A percentile compares a stretch with the other conserved stretches of the same genome.
These are phyloP conservation scores for Phalaenopsis aphrodite DNA, from an alignment of 106 monocot genomes.

Conservation along the genomic window DNA sequence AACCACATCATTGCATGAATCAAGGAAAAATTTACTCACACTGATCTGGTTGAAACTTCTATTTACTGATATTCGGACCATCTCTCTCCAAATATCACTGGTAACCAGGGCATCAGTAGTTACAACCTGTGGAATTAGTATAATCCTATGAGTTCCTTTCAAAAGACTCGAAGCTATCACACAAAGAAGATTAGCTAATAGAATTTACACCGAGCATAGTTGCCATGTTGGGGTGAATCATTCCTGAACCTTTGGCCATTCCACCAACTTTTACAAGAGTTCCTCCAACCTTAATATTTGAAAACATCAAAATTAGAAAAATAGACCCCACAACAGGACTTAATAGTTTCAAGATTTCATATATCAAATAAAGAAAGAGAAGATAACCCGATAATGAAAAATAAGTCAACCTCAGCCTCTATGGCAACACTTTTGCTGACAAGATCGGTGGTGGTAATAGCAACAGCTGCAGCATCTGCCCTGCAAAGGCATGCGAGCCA, in stretches of 20 bases:
- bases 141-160: not conserved
- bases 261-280: constrained; percentile 67
- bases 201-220: constrained; percentile 89
- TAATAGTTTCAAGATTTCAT: not conserved
- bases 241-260: constrained; percentile 99
- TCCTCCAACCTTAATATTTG: constrained; percentile 58
- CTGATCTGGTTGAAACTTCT: constrained; percentile 98
- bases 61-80: constrained; percentile 71
- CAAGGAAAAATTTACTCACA: constrained; percentile 31
- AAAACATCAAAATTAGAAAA: constrained; percentile 8
- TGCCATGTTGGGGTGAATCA: constrained; percentile 99
- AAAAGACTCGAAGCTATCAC: not conserved
- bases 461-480: constrained; percentile 81
- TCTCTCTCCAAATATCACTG: constrained; percentile 75
- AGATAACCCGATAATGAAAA: not conserved
- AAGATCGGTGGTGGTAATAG: constrained; percentile 97
- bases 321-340: not conserved
- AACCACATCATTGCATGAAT: not conserved
- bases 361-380: not conserved
- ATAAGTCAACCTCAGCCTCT: constrained; percentile 61
- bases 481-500: constrained; percentile 31
- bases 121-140: constrained; percentile 51
- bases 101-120: constrained; percentile 83
- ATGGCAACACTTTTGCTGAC: constrained; percentile 93
- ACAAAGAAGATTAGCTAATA: not conserved